Evolutionary conservation across 2,329 filamentous ascomycete genomes (phyloP), one percentile per base, ranked within the genome.

Genomic region (Hyphodiscus sp.): DNA sequence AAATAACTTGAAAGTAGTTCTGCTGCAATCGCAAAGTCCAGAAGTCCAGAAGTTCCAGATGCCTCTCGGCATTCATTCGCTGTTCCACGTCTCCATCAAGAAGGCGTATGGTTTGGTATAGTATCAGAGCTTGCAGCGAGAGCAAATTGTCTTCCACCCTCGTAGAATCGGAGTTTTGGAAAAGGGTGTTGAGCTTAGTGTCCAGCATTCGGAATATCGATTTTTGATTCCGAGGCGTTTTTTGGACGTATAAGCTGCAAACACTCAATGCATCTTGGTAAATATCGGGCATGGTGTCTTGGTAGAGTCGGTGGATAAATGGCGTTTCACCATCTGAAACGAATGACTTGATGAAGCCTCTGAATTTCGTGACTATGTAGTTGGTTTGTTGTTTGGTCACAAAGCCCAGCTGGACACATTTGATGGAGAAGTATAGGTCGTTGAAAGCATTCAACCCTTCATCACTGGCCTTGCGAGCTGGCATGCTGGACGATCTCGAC

Each of bases 41-140:
- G 5, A 42, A 23, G 20, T 59, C 56, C 8, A 68, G 47, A 8
- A 64, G 43, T 1, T 54, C 49, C n/a, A 65, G 53, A n/a, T 65
- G 54, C 4, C 46, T 23, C 45, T 67, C 63, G 18, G 64, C 65
- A 4, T 61, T 51, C 15, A 52, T 53, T 18, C 58, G 58, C 46
- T 63, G 61, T 10, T 58, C 52, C 10, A 59, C 58, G 45, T 67
- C 58, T 3, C 59, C 63, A 45, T 66, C 64, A 41, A 64, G 66
- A 3, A 67, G 56, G 13, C 65, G 58, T 13, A 67, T 67, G 18
- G 63, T 56, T 30, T 67, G 65, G 43, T 64, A 67, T 5, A 67
- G 54, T n/a, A 65, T 29, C 3, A 67, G 50, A 1, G 51, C 52
- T 47, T 67, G 65, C 3, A 67, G 49, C 11, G 41, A 52, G 2